These are phyloP conservation scores for Vishniacozyma victoriae DNA, from an alignment of 768 basidiomycete species.

Conservation along the genomic window DNA sequence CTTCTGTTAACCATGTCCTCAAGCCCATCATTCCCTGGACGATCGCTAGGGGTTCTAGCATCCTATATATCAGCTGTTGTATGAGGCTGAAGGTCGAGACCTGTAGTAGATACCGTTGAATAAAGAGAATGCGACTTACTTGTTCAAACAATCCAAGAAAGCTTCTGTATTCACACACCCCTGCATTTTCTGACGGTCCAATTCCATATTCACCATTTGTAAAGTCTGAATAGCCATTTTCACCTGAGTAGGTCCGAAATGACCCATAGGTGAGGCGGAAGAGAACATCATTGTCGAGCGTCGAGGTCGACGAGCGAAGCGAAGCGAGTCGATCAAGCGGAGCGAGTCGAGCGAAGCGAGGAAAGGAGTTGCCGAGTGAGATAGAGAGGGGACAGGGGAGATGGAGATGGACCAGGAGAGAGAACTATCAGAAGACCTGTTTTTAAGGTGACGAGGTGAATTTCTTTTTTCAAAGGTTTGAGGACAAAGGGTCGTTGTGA, in stretches of 20 bases:
- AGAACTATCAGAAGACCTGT: neutral
- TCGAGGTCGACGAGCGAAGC: too few species aligned
- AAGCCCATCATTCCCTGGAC: constrained; percentile 34
- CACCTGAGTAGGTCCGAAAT: constrained; percentile 26
- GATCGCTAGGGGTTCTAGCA: constrained; percentile 37
- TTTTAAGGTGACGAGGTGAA: too few species aligned
- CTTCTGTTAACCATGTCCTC: constrained; percentile 32
- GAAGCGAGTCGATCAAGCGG: neutral
- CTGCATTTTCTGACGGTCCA: constrained; percentile 32
- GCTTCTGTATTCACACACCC: constrained; percentile 21
- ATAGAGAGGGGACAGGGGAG: neutral
- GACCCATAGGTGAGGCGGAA: constrained; percentile 34
- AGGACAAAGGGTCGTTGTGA: too few species aligned
- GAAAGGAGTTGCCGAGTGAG: neutral
- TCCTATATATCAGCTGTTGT: constrained; percentile 8
- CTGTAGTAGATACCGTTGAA: neutral
- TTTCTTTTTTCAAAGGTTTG: too few species aligned
- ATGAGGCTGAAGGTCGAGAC: too few species aligned
- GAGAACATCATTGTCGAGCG: constrained; percentile 34
- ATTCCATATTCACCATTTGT: constrained; percentile 25
- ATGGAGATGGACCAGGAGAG: neutral
- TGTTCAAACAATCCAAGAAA: constrained; percentile 36
- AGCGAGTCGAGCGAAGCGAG: neutral
- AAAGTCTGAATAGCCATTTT: constrained; percentile 37
- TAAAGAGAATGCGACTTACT: constrained; percentile 18